phyloP scores from a whole-genome alignment of 1,139 yeast genomes.

The Kodamaea sp. region DNA sequence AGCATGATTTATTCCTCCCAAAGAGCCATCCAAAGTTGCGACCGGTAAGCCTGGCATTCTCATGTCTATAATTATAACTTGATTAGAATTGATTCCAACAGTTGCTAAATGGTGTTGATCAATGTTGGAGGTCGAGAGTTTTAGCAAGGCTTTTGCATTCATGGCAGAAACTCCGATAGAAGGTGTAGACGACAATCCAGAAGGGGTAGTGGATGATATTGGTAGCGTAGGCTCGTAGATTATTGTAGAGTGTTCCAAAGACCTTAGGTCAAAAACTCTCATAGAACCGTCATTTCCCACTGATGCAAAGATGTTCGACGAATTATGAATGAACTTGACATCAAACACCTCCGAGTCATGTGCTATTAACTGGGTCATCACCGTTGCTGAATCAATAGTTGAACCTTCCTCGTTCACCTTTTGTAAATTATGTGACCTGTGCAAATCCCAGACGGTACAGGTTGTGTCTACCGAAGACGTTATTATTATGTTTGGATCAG shows the following conservation, averaged over 20 bases:
- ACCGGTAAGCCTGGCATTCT: slow-evolving; percentile 87
- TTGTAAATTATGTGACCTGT: slow-evolving; percentile 26
- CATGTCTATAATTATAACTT: slow-evolving; percentile 74
- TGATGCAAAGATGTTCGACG: slow-evolving; percentile 81
- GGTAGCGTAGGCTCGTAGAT: slow-evolving; percentile 63
- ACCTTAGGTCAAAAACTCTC: slow-evolving; percentile 84
- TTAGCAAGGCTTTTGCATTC: slow-evolving; percentile 63
- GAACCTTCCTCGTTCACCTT: slow-evolving; percentile 20
- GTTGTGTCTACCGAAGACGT: slow-evolving; percentile 94
- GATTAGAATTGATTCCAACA: slow-evolving; percentile 68
- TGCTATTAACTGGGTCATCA: slow-evolving; percentile 92
- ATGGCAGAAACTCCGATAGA: slow-evolving; percentile 9
- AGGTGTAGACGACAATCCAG: slow-evolving; percentile 17
- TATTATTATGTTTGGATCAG: slow-evolving; percentile 69
- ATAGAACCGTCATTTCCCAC: slow-evolving; percentile 97
- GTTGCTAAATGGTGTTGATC: slow-evolving; percentile 84
- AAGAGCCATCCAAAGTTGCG: slow-evolving; percentile 66
- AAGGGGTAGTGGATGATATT: slow-evolving; percentile 22
- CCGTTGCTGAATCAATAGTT: slow-evolving; percentile 54
- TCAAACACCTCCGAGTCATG: slow-evolving; percentile 96
- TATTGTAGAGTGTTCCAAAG: slow-evolving; percentile 91
- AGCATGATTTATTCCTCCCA: slow-evolving; percentile 47
- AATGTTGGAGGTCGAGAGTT: slow-evolving; percentile 74
- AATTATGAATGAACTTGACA: slow-evolving; percentile 76
- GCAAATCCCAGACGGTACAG: slow-evolving; percentile 93